Evolutionary conservation across 306 rosid species (phyloP), one percentile per base, ranked within the genome.

Genomic region (Trichosanthes cucumerina): DNA sequence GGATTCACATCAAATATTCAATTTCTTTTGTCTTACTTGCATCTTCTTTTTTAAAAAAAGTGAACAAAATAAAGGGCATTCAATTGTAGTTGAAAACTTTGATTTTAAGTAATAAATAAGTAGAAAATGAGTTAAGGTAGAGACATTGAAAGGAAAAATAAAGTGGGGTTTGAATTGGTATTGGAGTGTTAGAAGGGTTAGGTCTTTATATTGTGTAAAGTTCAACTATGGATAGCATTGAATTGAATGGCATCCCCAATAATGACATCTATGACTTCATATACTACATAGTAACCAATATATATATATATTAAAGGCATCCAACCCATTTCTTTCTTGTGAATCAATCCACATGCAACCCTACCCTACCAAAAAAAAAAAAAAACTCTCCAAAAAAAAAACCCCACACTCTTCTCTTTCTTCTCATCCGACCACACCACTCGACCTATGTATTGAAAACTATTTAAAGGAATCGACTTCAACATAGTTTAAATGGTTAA

Each of bases 351-450:
- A 70, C 76, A 70, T 44, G 52, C 54, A 47, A 70, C 56, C 56
- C 76, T 70, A 43, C 76, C 76, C 76, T 44, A 70, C 57, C 76
- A 70, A 43, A 12, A n/a, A n/a, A n/a, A n/a, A n/a, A n/a, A n/a
- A n/a, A n/a, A 16, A 4, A 1, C 21, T 50, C 28, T 23, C 14
- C 5, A 59, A 1, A n/a, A 3, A n/a, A 66, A 4, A 2, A 36
- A 68, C 52, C 52, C 26, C 38, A 26, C 26, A 26, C 65, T 43
- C 16, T 6, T 28, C 36, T 59, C 11, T 14, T 13, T 5, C 41
- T 34, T 57, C 18, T 24, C 6, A 59, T 59, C 26, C 36, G 65
- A 26, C 65, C 3, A 12, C 36, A 4, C 15, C 63, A 0, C 64
- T 57, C 58, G 5, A 24, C 64, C 34, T 34, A 58, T 58, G 64